Conservation (phyloP, 257 asterid genomes). For the Ligustrum vulgare region DNA sequence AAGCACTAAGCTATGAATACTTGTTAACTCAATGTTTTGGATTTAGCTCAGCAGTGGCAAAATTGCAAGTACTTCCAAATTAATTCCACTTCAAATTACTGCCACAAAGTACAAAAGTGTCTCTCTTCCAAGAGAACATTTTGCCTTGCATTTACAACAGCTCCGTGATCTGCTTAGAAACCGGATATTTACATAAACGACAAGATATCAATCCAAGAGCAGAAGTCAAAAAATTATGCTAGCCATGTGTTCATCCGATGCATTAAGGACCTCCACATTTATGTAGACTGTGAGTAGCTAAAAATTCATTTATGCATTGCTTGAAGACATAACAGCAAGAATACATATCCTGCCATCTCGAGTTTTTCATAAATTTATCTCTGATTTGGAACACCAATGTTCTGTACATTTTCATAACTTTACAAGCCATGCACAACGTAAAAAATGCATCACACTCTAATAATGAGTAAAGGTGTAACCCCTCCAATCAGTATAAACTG, state of each 20-base stretch:
- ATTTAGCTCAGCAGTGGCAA: background rate
- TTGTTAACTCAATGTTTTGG: background rate
- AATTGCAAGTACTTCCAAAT: background rate
- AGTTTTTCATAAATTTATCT: background rate
- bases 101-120: conserved; percentile 6
- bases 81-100: conserved; percentile 1
- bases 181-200: conserved; percentile 9
- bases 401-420: background rate
- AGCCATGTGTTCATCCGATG: conserved; percentile 9
- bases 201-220: background rate
- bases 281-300: background rate
- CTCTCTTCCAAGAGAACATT: background rate
- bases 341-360: conserved; percentile 2
- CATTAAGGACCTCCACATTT: background rate
- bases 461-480: background rate
- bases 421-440: background rate
- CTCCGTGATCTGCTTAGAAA: background rate
- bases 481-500: background rate
- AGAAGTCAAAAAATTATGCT: conserved; percentile 13
- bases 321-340: conserved; percentile 15
- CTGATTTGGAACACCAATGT: background rate
- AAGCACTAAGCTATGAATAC: background rate
- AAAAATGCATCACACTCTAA: background rate
- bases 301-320: conserved; percentile 3
- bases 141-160: conserved; percentile 10